Evolutionary conservation across 805 yeast species (phyloP).

Genomic region (Kregervanrija delftensis): DNA sequence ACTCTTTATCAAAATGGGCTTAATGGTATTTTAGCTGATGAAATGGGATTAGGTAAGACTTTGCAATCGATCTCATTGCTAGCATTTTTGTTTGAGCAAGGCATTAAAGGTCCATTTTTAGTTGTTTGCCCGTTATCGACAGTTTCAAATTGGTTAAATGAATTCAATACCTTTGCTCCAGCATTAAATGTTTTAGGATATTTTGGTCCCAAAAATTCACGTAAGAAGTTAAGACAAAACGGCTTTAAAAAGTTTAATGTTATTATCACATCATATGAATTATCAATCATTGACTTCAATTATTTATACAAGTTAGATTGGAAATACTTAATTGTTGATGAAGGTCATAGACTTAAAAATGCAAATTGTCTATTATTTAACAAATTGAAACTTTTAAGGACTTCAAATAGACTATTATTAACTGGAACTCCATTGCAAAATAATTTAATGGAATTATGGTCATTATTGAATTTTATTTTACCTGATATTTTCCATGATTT

Average conservation of each 20-base stretch:
- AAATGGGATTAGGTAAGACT: slow-evolving; percentile 96
- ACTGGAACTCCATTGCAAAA: slow-evolving; percentile 98
- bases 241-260: slow-evolving; percentile 34
- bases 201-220: slow-evolving; percentile 53
- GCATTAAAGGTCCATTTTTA: slow-evolving; percentile 70
- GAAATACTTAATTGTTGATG: slow-evolving; percentile 88
- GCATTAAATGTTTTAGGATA: slow-evolving; percentile 53
- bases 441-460: slow-evolving; percentile 86
- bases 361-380: slow-evolving; percentile 68
- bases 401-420: slow-evolving; percentile 66
- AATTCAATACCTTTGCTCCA: slow-evolving; percentile 71
- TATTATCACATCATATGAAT: slow-evolving; percentile 77
- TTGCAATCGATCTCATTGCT: slow-evolving; percentile 78
- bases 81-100: slow-evolving; percentile 71
- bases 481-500: slow-evolving; percentile 93
- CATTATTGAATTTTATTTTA: slow-evolving; percentile 78
- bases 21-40: slow-evolving; percentile 94
- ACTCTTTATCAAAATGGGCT: slow-evolving; percentile 89
- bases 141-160: slow-evolving; percentile 76
- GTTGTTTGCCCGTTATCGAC: slow-evolving; percentile 82
- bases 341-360: slow-evolving; percentile 90
- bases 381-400: slow-evolving; percentile 59
- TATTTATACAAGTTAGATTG: slow-evolving; percentile 50
- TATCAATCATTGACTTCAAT: slow-evolving; percentile 61
- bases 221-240: slow-evolving; percentile 37